phyloP scores from a whole-genome alignment of 805 yeast species.

The Metschnikowia continentalis region DNA sequence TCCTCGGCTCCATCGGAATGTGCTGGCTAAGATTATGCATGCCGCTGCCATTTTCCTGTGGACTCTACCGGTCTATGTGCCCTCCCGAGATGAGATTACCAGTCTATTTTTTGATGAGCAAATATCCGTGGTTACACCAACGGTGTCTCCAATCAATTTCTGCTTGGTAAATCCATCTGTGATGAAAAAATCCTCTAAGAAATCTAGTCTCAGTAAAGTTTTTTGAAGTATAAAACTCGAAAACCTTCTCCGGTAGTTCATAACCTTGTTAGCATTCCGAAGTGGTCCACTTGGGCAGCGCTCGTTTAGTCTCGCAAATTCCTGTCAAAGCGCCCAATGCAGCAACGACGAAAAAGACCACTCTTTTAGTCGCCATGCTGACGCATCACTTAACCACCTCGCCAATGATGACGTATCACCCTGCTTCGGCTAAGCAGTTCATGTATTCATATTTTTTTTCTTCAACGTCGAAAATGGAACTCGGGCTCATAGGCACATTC shows the following conservation, averaged over 20 bases:
- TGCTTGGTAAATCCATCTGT: neutral
- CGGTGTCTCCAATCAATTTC: no score
- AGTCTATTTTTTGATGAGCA: neutral
- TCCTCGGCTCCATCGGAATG: neutral
- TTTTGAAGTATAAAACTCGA: no score
- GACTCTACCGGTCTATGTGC: neutral
- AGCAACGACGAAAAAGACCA: neutral
- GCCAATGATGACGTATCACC: neutral
- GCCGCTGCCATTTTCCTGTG: neutral
- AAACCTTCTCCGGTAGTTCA: no score
- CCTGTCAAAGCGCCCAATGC: slow-evolving; percentile 2
- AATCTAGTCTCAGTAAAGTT: no score
- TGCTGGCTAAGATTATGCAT: neutral
- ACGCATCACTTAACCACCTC: neutral
- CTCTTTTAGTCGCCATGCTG: neutral
- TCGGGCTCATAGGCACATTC: no score
- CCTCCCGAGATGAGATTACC: neutral
- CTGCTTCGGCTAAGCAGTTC: no score
- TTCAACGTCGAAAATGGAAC: no score
- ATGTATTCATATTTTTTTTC: no score
- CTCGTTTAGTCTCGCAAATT: neutral
- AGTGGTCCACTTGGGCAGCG: neutral
- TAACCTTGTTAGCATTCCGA: neutral
- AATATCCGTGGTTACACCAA: neutral
- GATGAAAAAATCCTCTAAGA: neutral